Conservation (phyloP, 1,139 yeast genomes). For the Geotrichum cucujoidarum region DNA sequence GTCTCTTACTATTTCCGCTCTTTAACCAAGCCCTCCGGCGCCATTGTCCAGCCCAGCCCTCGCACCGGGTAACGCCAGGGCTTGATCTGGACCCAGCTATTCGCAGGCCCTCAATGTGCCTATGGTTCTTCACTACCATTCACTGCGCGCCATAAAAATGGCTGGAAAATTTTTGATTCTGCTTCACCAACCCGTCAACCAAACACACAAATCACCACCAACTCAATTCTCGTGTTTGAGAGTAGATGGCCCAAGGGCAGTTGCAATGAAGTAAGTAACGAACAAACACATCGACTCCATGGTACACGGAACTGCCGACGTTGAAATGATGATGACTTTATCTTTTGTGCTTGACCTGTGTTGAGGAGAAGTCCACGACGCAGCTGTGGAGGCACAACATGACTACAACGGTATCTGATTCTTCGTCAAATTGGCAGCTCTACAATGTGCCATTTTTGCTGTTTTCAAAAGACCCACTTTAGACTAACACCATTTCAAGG, state of each 20-base stretch:
- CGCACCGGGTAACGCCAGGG: slow-evolving; percentile 12
- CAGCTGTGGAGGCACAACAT: slow-evolving; percentile 23
- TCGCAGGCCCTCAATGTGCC: slow-evolving; percentile 1
- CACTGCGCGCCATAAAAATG: not conserved
- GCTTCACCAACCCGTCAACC: not conserved
- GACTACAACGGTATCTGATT: slow-evolving; percentile 99
- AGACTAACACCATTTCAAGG: slow-evolving; percentile 9
- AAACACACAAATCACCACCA: no score
- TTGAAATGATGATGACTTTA: slow-evolving; percentile 28
- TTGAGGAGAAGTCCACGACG: slow-evolving; percentile 32
- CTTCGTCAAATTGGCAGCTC: not conserved
- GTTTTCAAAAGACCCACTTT: no score
- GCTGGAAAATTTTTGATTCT: slow-evolving; percentile 1
- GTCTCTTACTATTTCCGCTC: no score
- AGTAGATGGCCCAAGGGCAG: slow-evolving; percentile 12
- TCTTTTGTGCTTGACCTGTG: slow-evolving; percentile 22
- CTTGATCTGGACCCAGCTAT: not conserved
- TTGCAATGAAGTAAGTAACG: slow-evolving; percentile 17
- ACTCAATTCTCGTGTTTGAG: slow-evolving; percentile 2
- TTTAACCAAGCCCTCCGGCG: no score
- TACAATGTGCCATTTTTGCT: not conserved
- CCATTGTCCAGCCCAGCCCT: no score
- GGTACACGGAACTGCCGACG: no score
- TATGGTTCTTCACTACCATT: not conserved
- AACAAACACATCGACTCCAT: not conserved